Evolutionary conservation across 768 basidiomycete species (phyloP).

Genomic region (Dacryopinax primogenitus): DNA sequence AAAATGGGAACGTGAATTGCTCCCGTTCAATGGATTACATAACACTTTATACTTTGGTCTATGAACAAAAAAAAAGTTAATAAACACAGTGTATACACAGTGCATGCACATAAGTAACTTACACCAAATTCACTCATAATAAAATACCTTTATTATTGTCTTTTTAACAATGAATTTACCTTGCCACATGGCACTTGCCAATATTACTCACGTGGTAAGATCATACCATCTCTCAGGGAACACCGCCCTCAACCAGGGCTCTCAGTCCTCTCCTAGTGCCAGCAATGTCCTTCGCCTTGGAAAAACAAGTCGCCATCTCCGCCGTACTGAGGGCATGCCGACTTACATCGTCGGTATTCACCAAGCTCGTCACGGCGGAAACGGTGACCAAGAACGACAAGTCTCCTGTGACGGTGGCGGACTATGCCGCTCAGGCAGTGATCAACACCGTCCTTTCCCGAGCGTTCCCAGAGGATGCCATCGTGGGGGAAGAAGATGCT

Average conservation of each 20-base stretch:
- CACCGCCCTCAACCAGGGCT: background rate
- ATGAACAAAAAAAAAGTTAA: too few species aligned
- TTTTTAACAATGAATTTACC: too few species aligned
- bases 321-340: conserved; percentile 79
- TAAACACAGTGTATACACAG: background rate
- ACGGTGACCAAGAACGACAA: conserved; percentile 85
- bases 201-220: background rate
- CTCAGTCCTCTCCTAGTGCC: background rate
- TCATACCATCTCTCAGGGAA: background rate
- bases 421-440: conserved; percentile 86
- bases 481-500: conserved; percentile 93
- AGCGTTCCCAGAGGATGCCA: conserved; percentile 72
- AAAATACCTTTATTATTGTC: background rate
- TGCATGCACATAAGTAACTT: background rate
- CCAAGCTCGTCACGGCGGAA: conserved; percentile 69
- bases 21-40: too few species aligned
- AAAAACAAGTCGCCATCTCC: conserved; percentile 69
- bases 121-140: background rate
- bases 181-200: too few species aligned
- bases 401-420: conserved; percentile 86
- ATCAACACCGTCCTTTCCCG: conserved; percentile 64
- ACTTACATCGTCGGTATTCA: conserved; percentile 76
- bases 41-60: too few species aligned
- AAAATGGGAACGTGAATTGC: conserved; percentile 7
- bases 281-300: conserved; percentile 36